phyloP scores from a whole-genome alignment of 2,329 filamentous ascomycete species.

The Bretziella fagacearum region DNA sequence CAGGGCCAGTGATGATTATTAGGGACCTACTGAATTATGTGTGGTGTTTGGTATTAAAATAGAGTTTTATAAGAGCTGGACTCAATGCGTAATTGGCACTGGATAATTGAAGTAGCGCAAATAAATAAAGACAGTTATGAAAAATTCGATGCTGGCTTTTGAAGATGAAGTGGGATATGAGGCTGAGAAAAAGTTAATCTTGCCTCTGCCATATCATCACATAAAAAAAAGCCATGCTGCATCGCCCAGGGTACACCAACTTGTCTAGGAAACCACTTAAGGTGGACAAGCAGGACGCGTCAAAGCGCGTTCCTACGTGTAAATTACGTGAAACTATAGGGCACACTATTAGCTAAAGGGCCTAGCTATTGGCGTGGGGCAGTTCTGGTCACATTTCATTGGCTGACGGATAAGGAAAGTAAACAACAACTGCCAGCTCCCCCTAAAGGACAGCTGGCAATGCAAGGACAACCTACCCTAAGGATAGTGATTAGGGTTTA shows the following conservation, averaged over 20 bases:
- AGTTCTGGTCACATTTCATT: not conserved
- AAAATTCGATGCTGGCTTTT: not conserved
- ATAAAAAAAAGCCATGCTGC: conserved; percentile 1
- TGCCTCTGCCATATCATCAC: not conserved
- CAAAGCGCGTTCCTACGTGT: conserved; percentile 8
- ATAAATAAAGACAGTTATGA: not conserved
- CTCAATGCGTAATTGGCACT: not conserved
- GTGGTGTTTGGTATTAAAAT: not conserved
- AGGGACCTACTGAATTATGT: conserved; percentile 12
- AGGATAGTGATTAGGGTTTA: too few relatives aligned
- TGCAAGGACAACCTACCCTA: not conserved
- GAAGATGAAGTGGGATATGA: not conserved
- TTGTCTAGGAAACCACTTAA: conserved; percentile 11
- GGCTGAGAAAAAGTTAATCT: conserved; percentile 3
- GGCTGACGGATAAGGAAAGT: conserved; percentile 3
- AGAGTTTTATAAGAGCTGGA: not conserved
- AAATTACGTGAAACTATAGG: conserved; percentile 7
- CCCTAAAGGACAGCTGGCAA: conserved; percentile 4
- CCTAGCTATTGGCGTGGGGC: not conserved
- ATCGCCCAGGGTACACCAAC: not conserved
- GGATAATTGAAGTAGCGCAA: not conserved
- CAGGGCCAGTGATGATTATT: not conserved
- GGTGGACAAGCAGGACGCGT: conserved; percentile 6
- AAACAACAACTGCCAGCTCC: not conserved
- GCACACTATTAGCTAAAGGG: not conserved